These are phyloP conservation scores for Penicillium psychrosexuale DNA, from an alignment of 2,329 filamentous ascomycete species.

Conservation along the genomic window DNA sequence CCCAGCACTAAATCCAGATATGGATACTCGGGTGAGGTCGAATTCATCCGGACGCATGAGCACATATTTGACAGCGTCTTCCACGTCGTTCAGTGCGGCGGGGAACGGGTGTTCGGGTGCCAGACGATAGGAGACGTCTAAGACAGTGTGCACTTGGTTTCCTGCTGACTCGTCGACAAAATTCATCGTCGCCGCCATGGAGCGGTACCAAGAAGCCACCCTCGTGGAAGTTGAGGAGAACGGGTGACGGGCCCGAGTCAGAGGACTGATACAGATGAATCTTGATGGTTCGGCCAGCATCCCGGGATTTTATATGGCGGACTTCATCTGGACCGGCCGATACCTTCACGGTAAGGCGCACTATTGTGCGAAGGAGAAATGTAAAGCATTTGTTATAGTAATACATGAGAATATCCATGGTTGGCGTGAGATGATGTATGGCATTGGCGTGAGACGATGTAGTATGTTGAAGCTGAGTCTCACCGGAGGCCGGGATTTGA, in stretches of 20 bases:
- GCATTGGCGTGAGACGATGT: background rate
- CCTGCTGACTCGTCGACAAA: constrained; percentile 26
- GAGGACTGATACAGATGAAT: constrained; percentile 29
- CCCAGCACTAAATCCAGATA: constrained; percentile 47
- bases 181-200: constrained; percentile 34
- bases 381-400: constrained; percentile 20
- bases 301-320: constrained; percentile 31
- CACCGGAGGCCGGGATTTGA: background rate
- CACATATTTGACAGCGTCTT: constrained; percentile 39
- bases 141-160: constrained; percentile 32
- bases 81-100: constrained; percentile 40
- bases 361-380: constrained; percentile 16
- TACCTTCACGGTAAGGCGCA: background rate
- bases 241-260: constrained; percentile 21
- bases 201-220: constrained; percentile 35
- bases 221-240: constrained; percentile 36
- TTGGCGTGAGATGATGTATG: background rate
- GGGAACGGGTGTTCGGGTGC: constrained; percentile 44
- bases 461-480: background rate
- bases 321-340: constrained; percentile 24
- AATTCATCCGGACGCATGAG: constrained; percentile 34
- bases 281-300: constrained; percentile 30
- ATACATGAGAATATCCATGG: constrained; percentile 11
- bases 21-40: constrained; percentile 31
- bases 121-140: constrained; percentile 42